phyloP scores from a whole-genome alignment of 2,329 filamentous ascomycete genomes.

The Cladosporium phlei region DNA sequence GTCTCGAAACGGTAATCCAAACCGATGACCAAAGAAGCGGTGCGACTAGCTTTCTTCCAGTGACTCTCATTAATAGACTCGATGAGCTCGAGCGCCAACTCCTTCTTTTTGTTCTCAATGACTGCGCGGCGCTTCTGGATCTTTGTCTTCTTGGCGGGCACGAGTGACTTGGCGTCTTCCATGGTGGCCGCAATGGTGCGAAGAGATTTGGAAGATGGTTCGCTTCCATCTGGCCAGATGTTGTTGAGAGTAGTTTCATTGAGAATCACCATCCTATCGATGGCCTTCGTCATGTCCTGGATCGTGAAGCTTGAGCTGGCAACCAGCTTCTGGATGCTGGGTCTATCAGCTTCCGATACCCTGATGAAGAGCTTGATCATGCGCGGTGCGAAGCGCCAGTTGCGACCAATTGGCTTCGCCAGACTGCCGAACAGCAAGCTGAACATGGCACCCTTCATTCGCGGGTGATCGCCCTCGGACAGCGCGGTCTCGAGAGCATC shows the following conservation, averaged over 20 bases:
- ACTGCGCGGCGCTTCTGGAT: constrained; percentile 69
- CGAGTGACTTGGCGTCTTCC: constrained; percentile 56
- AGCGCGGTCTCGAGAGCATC: constrained; percentile 73
- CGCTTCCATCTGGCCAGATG: constrained; percentile 58
- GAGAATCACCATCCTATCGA: constrained; percentile 80
- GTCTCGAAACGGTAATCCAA: constrained; percentile 87
- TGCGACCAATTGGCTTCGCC: constrained; percentile 77
- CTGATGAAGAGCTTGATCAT: constrained; percentile 85
- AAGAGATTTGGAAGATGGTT: constrained; percentile 23
- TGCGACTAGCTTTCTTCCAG: constrained; percentile 92
- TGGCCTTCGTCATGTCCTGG: constrained; percentile 84
- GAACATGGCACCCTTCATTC: constrained; percentile 93
- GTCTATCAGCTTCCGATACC: constrained; percentile 84
- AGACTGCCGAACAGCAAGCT: constrained; percentile 84
- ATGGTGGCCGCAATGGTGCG: constrained; percentile 30
- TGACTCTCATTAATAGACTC: constrained; percentile 73
- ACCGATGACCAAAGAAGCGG: constrained; percentile 84
- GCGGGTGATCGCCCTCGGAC: constrained; percentile 73
- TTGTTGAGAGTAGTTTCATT: constrained; percentile 65
- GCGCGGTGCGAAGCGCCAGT: constrained; percentile 93
- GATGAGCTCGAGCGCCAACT: constrained; percentile 75
- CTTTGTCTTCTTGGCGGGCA: constrained; percentile 64
- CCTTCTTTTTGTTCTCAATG: constrained; percentile 79
- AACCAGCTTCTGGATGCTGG: constrained; percentile 87
- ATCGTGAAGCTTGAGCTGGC: constrained; percentile 76